Evolutionary conservation across 176 grass and related monocot species (phyloP), one percentile per base, ranked within the genome.

Genomic region (Saccharum spontaneum): DNA sequence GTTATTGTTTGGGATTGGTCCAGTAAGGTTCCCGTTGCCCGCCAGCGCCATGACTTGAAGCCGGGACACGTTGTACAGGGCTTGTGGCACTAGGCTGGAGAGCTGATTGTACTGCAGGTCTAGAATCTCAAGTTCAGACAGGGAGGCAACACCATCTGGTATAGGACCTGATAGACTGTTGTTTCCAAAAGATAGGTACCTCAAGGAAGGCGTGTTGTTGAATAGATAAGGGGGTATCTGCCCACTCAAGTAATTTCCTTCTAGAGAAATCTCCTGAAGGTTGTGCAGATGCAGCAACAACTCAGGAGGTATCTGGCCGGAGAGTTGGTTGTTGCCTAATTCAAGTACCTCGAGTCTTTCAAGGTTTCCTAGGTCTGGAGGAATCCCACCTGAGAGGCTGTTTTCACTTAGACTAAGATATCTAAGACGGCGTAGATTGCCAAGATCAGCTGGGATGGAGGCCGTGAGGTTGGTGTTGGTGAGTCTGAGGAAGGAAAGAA

Each of bases 401-500:
- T 77, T 77, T 15, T 1, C 3, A 4, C 1, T 2, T 18, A 85
- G 62, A 13, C 39, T 1, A 0, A 77, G 61, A 17, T 22, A 30
- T 30, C 11, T 76, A 11, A 77, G 83, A 20, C 71, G 28, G 10
- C 1, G 9, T 22, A 84, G 61, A 6, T 20, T 67, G 0, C 82
- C 82, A 18, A 76, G 16, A 10, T 75, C 43, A 3, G 7, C 22
- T 1, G 82, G 82, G 71, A 84, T 61, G 9, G 83, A 23, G 20
- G 20, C 67, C 3, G 39, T 60, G 8, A 86, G 67, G 8, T 3
- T 23, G 7, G 37, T 78, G 66, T 71, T 70, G 24, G 66, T 60
- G 37, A 85, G 74, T 49, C 69, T 59, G 12, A 78, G 83, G 5
- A 69, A 3, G 3, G 38, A 41, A 75, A 78, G 83, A 50, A 85